Evolutionary conservation across 2,329 filamentous ascomycete species (phyloP), one percentile per base, ranked within the genome.

Genomic region (Fusarium liriodendri): DNA sequence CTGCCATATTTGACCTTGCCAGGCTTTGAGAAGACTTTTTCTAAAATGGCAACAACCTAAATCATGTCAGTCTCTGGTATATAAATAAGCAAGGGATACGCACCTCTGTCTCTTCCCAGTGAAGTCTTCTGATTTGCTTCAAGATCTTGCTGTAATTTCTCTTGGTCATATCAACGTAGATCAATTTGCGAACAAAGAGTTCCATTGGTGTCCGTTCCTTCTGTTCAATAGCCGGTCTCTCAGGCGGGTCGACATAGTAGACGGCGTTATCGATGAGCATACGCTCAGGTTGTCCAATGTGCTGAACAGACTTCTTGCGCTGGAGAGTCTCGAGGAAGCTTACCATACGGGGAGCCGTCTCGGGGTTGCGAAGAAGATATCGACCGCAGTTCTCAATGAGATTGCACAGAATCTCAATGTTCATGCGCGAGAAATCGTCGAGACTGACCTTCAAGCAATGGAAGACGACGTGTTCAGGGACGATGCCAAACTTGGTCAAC

Each of bases 191-290:
- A 69, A 99, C 91, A 80, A 97, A 99, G 29, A 97, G 88, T 76
- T 99, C 96, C 80, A 97, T 93, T 0, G 97, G 95, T 0, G 95
- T 97, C 55, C 97, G 90, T 83, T 99, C 97, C 82, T 98, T 99
- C 80, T 98, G 96, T 82, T 97, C 93, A 64, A 99, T 98, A 0
- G 97, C 95, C 35, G 95, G 94, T 70, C 97, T 91, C 80, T 97
- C 93, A 0, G 97, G 97, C 16, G 97, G 97, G 78, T 98, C 97
- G 66, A 99, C 97, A 77, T 98, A 98, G 83, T 99, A 99, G 67
- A 98, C 91, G 5, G 97, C 97, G 80, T 99, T 99, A 82, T 99
- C 97, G 67, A 99, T 97, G 33, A 98, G 90, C 95, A 99, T 98
- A 42, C 95, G 93, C 83, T 99, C 97, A 77, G 97, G 95, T 78